Percentiles rank a stretch among this genome's conserved stretches.
phyloP scores from a whole-genome alignment of 768 basidiomycete genomes.

The Dentipellis sp. region DNA sequence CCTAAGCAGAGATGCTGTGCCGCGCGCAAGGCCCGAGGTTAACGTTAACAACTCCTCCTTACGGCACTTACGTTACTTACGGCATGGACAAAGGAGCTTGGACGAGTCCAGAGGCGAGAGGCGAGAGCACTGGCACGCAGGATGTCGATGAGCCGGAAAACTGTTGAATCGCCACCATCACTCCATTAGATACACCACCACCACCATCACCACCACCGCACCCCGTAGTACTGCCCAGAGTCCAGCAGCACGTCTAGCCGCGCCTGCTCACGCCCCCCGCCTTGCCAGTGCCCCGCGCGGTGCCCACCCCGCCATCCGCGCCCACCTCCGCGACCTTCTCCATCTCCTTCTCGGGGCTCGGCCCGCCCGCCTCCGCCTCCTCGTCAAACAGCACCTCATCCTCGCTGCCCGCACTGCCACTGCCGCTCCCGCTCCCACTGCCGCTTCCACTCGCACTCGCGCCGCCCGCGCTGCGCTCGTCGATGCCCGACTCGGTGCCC shows the following conservation, averaged over 20 bases:
- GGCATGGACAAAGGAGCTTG: too few species aligned
- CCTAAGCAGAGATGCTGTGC: too few species aligned
- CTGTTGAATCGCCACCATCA: too few species aligned
- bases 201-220: too few species aligned
- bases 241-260: not conserved
- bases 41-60: too few species aligned
- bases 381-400: constrained; percentile 57
- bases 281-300: not conserved
- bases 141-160: too few species aligned
- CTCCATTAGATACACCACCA: too few species aligned
- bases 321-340: not conserved
- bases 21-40: too few species aligned
- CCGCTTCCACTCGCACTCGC: constrained; percentile 9
- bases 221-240: too few species aligned
- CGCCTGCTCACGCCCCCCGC: not conserved
- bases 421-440: constrained; percentile 11
- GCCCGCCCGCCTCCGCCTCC: constrained; percentile 30
- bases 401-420: constrained; percentile 16
- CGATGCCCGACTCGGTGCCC: not conserved
- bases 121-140: too few species aligned
- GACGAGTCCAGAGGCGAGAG: too few species aligned
- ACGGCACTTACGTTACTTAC: too few species aligned
- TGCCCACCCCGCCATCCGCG: constrained; percentile 1
- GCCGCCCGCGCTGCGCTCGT: constrained; percentile 4
- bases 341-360: not conserved